phyloP scores from a whole-genome alignment of 2,329 filamentous ascomycete genomes.

The Endoconidiophora polonica region DNA sequence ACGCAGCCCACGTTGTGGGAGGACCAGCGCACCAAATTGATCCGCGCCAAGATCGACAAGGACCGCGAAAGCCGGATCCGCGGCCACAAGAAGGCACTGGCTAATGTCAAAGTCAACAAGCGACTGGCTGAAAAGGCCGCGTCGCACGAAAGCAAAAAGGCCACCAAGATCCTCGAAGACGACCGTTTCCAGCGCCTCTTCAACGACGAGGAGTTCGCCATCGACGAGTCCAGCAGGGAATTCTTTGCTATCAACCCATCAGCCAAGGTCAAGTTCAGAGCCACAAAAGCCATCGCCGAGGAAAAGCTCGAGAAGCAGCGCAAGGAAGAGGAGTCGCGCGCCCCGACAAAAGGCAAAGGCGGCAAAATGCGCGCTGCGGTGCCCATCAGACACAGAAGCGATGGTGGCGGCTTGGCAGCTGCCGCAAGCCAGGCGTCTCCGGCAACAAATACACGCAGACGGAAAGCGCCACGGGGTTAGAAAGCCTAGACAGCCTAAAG shows the following conservation, averaged over 20 bases:
- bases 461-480: slow-evolving; percentile 12
- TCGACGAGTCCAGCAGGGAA: slow-evolving; percentile 78
- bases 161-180: slow-evolving; percentile 57
- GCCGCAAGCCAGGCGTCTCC: background rate
- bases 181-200: slow-evolving; percentile 78
- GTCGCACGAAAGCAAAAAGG: slow-evolving; percentile 31
- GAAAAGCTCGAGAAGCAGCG: slow-evolving; percentile 30
- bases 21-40: slow-evolving; percentile 75
- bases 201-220: slow-evolving; percentile 79
- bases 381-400: slow-evolving; percentile 12
- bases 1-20: slow-evolving; percentile 89
- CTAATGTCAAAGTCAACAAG: slow-evolving; percentile 74
- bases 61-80: slow-evolving; percentile 89
- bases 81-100: slow-evolving; percentile 60
- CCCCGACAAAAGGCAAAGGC: slow-evolving; percentile 6
- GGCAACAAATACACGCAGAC: slow-evolving; percentile 8
- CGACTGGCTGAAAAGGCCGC: slow-evolving; percentile 57
- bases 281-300: slow-evolving; percentile 12
- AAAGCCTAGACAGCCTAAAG: background rate
- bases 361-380: slow-evolving; percentile 11
- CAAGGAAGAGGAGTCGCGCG: slow-evolving; percentile 16
- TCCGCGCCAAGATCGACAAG: slow-evolving; percentile 92
- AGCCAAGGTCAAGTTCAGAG: slow-evolving; percentile 27
- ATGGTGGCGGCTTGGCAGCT: slow-evolving; percentile 7
- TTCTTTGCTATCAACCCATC: slow-evolving; percentile 83